Conservation (phyloP, 192 early-diverging fungal genomes). For the Linnemannia hyalina region DNA sequence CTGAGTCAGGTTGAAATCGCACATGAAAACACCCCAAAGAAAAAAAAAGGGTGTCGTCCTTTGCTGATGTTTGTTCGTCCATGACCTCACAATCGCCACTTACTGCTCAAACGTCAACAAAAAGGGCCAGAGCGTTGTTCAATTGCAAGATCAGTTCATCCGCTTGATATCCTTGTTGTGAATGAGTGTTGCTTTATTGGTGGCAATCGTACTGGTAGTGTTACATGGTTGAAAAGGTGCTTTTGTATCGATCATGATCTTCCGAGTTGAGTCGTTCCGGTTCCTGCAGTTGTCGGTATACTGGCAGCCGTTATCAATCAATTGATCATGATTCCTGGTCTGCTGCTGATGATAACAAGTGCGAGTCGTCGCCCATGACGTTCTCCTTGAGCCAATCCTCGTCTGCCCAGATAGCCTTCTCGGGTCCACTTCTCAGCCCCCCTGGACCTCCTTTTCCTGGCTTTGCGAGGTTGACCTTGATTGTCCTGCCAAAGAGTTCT, state of each 20-base stretch:
- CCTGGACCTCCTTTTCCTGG: slow-evolving; percentile 66
- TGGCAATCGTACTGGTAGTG: neutral
- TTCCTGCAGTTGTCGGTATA: neutral
- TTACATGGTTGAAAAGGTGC: neutral
- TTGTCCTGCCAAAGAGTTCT: slow-evolving; percentile 90
- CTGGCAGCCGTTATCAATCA: too few relatives aligned
- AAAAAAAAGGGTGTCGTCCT: neutral
- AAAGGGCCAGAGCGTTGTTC: neutral
- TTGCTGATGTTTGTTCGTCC: neutral
- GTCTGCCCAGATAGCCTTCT: slow-evolving; percentile 55
- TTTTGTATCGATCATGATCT: neutral
- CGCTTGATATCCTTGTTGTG: neutral
- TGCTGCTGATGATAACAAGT: neutral
- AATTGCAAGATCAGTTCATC: neutral
- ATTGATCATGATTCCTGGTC: neutral
- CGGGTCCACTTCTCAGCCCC: slow-evolving; percentile 46
- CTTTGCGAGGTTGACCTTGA: slow-evolving; percentile 90
- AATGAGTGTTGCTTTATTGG: neutral
- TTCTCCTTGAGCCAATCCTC: slow-evolving; percentile 55
- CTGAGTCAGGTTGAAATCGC: neutral
- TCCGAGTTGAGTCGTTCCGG: neutral
- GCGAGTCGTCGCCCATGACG: slow-evolving; percentile 27
- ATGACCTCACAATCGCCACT: neutral
- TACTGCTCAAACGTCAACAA: neutral
- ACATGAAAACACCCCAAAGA: neutral